Base-by-base conservation (phyloP, 2,329 filamentous ascomycete genomes). In the Fusarium sp. region DNA sequence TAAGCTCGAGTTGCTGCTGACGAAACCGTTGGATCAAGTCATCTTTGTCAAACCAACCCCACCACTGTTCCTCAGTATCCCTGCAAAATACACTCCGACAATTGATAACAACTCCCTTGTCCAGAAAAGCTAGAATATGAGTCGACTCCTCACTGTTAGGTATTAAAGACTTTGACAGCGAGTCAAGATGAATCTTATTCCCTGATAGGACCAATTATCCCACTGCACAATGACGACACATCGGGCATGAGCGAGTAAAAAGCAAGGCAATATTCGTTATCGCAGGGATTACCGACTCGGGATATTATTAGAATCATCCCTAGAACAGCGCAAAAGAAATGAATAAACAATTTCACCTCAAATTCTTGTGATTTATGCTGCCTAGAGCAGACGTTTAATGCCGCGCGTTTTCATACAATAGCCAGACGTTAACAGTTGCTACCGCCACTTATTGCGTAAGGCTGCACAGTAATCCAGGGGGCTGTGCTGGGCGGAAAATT, bases 401-500 rank as follows among this genome's bases (percentile, higher is more conserved):
- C 66, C 70, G 70, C 70, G 64, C 55, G 57, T 70, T 46, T 60
- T 58, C 38, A 58, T 29, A 71, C 35, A 59, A 69, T 41, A 49
- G 31, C 56, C 45, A 59, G n/a, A 57, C 50, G 50, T 38, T 54
- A 31, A 45, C 35, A 55, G 46, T 63, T 63, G 53, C 61, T 62
- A 52, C 67, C 70, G 70, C 74, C 75, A 74, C 74, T 56, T 64
- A 59, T 73, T 73, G 70, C 71, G 71, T 73, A 73, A 74, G 70
- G 70, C 72, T 75, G 72, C 49, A 68, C 45, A 64, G 77, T 79
- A 77, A 71, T 71, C 55, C 57, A 75, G 70, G 74, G 68, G 75
- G 77, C 76, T 80, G 77, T 79, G 78, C 76, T 65, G 57, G 47
- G 53, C 80, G 80, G 80, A 74, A 80, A 81, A 81, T 80, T 70